These are phyloP conservation scores for Physocladia obscura DNA, from an alignment of 192 early-diverging fungal species.

Conservation along the genomic window DNA sequence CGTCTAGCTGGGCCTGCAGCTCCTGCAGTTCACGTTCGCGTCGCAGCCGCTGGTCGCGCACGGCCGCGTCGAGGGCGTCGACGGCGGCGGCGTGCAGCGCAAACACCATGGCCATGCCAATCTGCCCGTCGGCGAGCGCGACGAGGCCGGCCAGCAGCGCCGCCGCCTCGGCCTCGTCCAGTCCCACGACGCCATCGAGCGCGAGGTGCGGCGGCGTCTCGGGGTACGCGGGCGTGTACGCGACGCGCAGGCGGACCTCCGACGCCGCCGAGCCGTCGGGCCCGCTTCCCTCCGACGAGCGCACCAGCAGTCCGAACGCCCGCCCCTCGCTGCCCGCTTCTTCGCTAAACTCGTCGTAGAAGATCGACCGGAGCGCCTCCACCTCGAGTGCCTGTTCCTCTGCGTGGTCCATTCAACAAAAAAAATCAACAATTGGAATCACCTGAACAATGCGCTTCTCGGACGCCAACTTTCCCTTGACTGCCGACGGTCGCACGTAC, in stretches of 20 bases:
- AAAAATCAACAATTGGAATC: slow-evolving; percentile 4
- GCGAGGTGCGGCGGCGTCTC: slow-evolving; percentile 34
- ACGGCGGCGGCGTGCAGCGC: slow-evolving; percentile 73
- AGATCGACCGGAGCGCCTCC: slow-evolving; percentile 50
- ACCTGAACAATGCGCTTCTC: slow-evolving; percentile 79
- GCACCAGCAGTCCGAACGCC: slow-evolving; percentile 26
- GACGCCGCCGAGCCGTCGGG: neutral
- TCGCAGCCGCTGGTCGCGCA: slow-evolving; percentile 50
- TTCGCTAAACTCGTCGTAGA: slow-evolving; percentile 45
- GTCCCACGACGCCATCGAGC: slow-evolving; percentile 19
- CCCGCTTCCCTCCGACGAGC: slow-evolving; percentile 14
- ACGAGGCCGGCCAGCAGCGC: slow-evolving; percentile 14
- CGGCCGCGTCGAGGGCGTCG: slow-evolving; percentile 66
- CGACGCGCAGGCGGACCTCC: slow-evolving; percentile 56
- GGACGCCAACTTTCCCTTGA: no score
- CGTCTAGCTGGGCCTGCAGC: slow-evolving; percentile 40
- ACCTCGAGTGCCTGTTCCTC: slow-evolving; percentile 48
- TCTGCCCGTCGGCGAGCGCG: slow-evolving; percentile 55
- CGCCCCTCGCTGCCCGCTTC: slow-evolving; percentile 32
- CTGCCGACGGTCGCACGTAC: slow-evolving; percentile 74
- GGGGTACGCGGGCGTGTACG: slow-evolving; percentile 44
- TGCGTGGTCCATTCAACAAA: slow-evolving; percentile 33
- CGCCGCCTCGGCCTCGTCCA: slow-evolving; percentile 19
- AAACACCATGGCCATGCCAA: slow-evolving; percentile 95
- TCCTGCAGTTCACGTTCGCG: slow-evolving; percentile 31